Percentiles rank a stretch among this genome's conserved stretches.
These are phyloP conservation scores for Botrytis paeoniae DNA, from an alignment of 2,329 filamentous ascomycete species.

Conservation along the genomic window DNA sequence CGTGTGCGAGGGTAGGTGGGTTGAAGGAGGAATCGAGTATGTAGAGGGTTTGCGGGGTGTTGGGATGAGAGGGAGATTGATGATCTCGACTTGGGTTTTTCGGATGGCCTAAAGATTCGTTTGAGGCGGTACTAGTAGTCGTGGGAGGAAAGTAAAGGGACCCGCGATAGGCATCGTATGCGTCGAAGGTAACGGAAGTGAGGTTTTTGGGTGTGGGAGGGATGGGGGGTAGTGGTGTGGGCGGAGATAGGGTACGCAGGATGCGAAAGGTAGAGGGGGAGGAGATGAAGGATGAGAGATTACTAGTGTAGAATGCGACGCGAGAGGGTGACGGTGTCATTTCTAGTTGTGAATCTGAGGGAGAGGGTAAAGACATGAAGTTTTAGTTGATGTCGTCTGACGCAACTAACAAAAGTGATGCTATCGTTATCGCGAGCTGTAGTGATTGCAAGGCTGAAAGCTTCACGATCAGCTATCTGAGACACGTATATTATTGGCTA, in stretches of 20 bases:
- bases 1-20: slow-evolving; percentile 61
- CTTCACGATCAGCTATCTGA: background rate
- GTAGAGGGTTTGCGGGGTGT: slow-evolving; percentile 44
- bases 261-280: slow-evolving; percentile 33
- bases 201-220: slow-evolving; percentile 42
- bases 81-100: background rate
- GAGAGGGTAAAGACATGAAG: background rate
- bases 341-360: background rate
- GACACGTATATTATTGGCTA: background rate
- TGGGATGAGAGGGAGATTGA: slow-evolving; percentile 19
- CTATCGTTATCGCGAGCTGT: background rate
- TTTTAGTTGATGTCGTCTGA: background rate
- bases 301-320: slow-evolving; percentile 22
- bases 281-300: slow-evolving; percentile 31
- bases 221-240: slow-evolving; percentile 29
- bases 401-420: background rate
- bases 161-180: background rate
- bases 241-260: slow-evolving; percentile 28
- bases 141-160: background rate
- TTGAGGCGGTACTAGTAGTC: background rate
- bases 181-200: background rate
- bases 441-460: background rate
- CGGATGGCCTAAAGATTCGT: background rate
- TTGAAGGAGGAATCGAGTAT: slow-evolving; percentile 68
- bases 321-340: background rate